Evolutionary conservation across 208 protist species (phyloP).

Genomic region (Angomonas desouzai): DNA sequence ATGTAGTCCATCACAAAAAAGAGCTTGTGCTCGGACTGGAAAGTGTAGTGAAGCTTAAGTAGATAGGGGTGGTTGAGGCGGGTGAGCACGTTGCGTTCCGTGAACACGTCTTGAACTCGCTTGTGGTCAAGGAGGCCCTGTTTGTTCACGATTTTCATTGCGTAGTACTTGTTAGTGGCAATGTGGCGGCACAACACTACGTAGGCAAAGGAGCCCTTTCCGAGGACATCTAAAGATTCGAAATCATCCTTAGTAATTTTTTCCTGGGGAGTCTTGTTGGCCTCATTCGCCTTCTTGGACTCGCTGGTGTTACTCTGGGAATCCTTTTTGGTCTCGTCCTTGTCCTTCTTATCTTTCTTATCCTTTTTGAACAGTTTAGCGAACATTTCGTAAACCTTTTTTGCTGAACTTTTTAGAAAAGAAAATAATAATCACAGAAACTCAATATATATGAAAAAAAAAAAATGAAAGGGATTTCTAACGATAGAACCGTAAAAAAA

Average conservation of each 20-base stretch:
- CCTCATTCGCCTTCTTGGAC: constrained; percentile 21
- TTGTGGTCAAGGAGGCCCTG: constrained; percentile 87
- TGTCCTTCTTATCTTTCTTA: constrained; percentile 86
- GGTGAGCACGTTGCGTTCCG: constrained; percentile 91
- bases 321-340: constrained; percentile 30
- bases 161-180: constrained; percentile 89
- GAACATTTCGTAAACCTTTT: constrained; percentile 54
- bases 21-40: constrained; percentile 95
- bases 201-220: constrained; percentile 94
- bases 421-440: constrained; percentile 11
- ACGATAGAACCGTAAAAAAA: neutral
- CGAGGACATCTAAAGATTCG: constrained; percentile 88
- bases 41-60: constrained; percentile 94
- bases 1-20: constrained; percentile 96
- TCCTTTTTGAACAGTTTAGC: constrained; percentile 82
- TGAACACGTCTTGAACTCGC: constrained; percentile 90
- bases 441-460: neutral
- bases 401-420: neutral
- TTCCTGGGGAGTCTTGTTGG: constrained; percentile 37
- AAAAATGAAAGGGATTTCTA: neutral
- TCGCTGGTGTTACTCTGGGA: constrained; percentile 18
- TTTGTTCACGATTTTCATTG: constrained; percentile 94
- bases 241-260: constrained; percentile 93
- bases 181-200: constrained; percentile 92
- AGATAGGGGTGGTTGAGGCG: constrained; percentile 93